phyloP scores from a whole-genome alignment of 371 early-diverging fungal genomes.

The Lichtheimia hyalospora region DNA sequence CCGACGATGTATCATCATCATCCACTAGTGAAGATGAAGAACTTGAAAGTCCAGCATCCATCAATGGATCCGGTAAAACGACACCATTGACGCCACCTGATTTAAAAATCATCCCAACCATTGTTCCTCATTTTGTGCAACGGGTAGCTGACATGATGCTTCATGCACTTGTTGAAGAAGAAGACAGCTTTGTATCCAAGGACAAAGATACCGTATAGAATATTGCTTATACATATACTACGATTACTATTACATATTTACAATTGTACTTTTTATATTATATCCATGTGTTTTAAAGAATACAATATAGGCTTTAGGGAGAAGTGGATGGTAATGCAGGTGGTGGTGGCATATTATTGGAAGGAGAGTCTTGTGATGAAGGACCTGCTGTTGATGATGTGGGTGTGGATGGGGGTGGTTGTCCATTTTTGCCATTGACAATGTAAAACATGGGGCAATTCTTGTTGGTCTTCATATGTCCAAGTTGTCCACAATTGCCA shows the following conservation, averaged over 20 bases:
- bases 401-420: not conserved
- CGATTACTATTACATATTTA: too few species aligned
- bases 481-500: constrained; percentile 82
- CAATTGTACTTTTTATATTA: too few species aligned
- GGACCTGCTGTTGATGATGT: not conserved
- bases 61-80: too few species aligned
- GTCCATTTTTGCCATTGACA: constrained; percentile 16
- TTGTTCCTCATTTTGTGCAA: constrained; percentile 9
- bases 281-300: too few species aligned
- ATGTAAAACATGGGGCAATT: constrained; percentile 73
- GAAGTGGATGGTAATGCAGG: too few species aligned
- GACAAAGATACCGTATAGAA: not conserved
- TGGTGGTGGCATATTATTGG: too few species aligned
- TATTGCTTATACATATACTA: not conserved
- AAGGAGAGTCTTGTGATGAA: not conserved
- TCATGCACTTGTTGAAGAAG: not conserved
- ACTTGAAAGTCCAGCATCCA: constrained; percentile 1
- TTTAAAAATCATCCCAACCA: constrained; percentile 7
- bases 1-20: not conserved
- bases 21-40: constrained; percentile 8
- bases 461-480: constrained; percentile 91
- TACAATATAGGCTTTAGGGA: too few species aligned
- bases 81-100: constrained; percentile 1
- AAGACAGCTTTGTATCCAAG: not conserved
- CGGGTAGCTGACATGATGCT: constrained; percentile 14